These are phyloP conservation scores for Verticillium albo-atrum DNA, from an alignment of 2,329 filamentous ascomycete genomes.

Conservation along the genomic window DNA sequence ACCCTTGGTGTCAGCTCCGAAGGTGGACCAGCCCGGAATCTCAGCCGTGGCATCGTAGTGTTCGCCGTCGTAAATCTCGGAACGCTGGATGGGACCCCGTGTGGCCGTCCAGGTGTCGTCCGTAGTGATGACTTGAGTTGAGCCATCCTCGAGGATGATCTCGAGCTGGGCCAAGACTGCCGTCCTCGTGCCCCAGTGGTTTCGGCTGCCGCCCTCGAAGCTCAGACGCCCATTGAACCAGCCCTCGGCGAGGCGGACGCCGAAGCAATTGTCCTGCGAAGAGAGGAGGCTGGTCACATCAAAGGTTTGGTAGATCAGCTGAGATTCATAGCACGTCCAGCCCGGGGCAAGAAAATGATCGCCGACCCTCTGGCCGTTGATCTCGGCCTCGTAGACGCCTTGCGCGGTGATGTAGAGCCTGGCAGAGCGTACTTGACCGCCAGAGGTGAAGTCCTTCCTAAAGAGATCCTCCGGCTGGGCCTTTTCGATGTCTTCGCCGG, in stretches of 20 bases:
- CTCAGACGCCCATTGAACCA: conserved; percentile 33
- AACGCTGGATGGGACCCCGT: conserved; percentile 4
- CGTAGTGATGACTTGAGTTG: background rate
- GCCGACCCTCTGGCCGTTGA: conserved; percentile 39
- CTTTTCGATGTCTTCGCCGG: conserved; percentile 20
- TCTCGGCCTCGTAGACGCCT: conserved; percentile 40
- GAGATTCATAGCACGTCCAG: conserved; percentile 45
- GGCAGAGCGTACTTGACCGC: conserved; percentile 21
- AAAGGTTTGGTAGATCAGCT: conserved; percentile 48
- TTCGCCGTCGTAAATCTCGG: conserved; percentile 13
- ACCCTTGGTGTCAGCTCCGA: background rate
- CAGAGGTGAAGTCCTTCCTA: conserved; percentile 25
- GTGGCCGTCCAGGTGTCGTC: background rate
- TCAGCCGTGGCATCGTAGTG: conserved; percentile 8
- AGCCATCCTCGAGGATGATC: conserved; percentile 3
- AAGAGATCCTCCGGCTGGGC: conserved; percentile 20
- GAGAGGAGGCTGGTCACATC: conserved; percentile 33
- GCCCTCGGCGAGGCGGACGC: conserved; percentile 37
- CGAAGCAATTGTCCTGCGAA: conserved; percentile 26
- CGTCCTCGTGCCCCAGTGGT: conserved; percentile 17
- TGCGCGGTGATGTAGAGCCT: conserved; percentile 42
- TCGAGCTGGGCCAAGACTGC: conserved; percentile 1
- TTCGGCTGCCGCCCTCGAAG: conserved; percentile 10
- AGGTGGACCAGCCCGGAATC: conserved; percentile 1
- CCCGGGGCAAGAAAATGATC: conserved; percentile 42